These are phyloP conservation scores for Anisogramma anomala DNA, from an alignment of 2,329 filamentous ascomycete genomes.

Conservation along the genomic window DNA sequence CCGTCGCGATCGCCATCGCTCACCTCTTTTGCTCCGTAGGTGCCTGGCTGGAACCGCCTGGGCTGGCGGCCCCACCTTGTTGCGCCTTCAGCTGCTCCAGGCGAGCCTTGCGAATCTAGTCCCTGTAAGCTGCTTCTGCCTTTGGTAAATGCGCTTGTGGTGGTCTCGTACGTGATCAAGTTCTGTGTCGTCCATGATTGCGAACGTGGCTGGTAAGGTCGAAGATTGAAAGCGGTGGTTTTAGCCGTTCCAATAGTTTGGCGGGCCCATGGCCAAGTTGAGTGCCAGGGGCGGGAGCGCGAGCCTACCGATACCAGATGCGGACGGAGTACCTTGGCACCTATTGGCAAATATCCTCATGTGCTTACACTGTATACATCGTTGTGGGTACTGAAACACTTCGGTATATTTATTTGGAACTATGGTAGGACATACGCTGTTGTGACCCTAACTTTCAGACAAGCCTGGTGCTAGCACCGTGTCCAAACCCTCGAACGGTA, in stretches of 20 bases:
- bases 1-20: conserved; percentile 19
- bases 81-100: conserved; percentile 84
- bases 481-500: conserved; percentile 7
- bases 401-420: no score
- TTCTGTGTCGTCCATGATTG: conserved; percentile 16
- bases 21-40: conserved; percentile 57
- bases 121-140: not conserved
- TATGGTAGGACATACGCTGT: no score
- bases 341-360: not conserved
- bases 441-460: not conserved
- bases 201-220: not conserved
- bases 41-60: conserved; percentile 34
- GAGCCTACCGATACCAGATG: conserved; percentile 7
- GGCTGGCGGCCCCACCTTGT: conserved; percentile 38
- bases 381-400: no score
- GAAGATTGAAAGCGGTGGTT: not conserved
- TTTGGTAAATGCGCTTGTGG: not conserved
- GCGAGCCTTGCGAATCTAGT: conserved; percentile 78
- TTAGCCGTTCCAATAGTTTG: no score
- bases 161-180: conserved; percentile 14
- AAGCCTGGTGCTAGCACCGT: not conserved
- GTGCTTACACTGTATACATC: not conserved
- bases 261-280: conserved; percentile 8
- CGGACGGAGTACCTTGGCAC: not conserved
- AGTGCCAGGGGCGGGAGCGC: conserved; percentile 1